phyloP scores from a whole-genome alignment of 257 asterid genomes.

The Solanum megistacrolobum region DNA sequence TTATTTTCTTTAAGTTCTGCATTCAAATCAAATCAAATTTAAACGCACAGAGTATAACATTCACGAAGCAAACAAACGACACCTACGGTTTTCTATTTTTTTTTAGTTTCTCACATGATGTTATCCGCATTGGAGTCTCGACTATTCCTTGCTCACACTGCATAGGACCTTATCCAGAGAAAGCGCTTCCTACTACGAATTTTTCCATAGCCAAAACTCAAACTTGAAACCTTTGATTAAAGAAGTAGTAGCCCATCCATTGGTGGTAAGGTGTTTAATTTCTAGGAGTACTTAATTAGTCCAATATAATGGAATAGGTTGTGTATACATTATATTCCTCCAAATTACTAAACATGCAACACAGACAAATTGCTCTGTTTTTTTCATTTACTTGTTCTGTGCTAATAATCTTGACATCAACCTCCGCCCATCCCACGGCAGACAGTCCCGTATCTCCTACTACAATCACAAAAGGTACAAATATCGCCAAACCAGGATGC shows the following conservation, averaged over 20 bases:
- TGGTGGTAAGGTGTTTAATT: too few species aligned
- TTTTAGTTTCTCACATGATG: background rate
- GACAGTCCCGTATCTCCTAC: background rate
- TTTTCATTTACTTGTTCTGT: background rate
- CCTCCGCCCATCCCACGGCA: slow-evolving; percentile 7
- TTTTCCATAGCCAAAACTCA: background rate
- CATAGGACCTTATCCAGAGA: background rate
- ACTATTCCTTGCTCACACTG: background rate
- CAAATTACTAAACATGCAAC: background rate
- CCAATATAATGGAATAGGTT: background rate
- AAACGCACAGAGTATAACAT: background rate
- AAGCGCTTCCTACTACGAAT: too few species aligned
- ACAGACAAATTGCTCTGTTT: background rate
- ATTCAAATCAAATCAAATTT: background rate
- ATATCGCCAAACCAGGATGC: slow-evolving; percentile 27
- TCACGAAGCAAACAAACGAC: background rate
- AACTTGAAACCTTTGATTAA: too few species aligned
- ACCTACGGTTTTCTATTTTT: background rate
- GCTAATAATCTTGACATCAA: slow-evolving; percentile 2
- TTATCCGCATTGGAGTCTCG: background rate
- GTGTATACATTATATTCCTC: background rate
- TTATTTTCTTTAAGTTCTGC: too few species aligned
- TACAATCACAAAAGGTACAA: slow-evolving; percentile 12
- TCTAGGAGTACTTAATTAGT: background rate
- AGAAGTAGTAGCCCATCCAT: too few species aligned